These are phyloP conservation scores for Wallacemonas sp. DNA, from an alignment of 208 protist genomes.

Conservation along the genomic window DNA sequence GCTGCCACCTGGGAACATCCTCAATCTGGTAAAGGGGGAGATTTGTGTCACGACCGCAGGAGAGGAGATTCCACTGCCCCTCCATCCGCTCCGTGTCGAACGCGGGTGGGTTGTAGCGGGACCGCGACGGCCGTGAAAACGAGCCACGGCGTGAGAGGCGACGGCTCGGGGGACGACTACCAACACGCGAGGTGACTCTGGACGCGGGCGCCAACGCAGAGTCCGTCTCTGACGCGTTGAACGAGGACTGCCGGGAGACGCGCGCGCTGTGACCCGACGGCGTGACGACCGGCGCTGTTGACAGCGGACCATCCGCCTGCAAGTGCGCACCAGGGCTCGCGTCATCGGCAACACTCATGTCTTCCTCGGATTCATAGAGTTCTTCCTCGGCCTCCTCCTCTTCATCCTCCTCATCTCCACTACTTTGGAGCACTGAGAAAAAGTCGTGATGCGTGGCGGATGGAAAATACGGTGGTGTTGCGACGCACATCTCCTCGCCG, in stretches of 20 bases:
- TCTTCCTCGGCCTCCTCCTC: not conserved
- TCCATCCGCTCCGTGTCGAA: constrained; percentile 8
- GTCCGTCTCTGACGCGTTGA: not conserved
- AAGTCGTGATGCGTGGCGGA: constrained; percentile 3
- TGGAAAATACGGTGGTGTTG: not conserved
- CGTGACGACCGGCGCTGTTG: not conserved
- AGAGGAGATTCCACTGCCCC: constrained; percentile 24
- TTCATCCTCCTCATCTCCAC: not conserved
- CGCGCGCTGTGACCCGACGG: not conserved
- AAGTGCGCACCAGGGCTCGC: too few relatives aligned
- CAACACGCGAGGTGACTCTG: not conserved
- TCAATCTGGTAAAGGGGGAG: constrained; percentile 50
- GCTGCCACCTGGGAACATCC: constrained; percentile 45
- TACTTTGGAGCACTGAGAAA: constrained; percentile 2
- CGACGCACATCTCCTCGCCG: constrained; percentile 1
- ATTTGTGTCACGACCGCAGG: constrained; percentile 5
- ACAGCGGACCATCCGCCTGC: too few relatives aligned
- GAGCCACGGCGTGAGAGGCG: not conserved
- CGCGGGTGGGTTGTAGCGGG: constrained; percentile 9
- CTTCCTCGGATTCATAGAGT: not conserved
- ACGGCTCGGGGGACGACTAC: not conserved
- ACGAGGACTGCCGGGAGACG: not conserved
- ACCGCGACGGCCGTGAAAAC: not conserved
- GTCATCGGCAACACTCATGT: not conserved
- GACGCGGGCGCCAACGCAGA: not conserved